phyloP scores from a whole-genome alignment of 2,329 filamentous ascomycete species.

The Chaetomium globosum region DNA sequence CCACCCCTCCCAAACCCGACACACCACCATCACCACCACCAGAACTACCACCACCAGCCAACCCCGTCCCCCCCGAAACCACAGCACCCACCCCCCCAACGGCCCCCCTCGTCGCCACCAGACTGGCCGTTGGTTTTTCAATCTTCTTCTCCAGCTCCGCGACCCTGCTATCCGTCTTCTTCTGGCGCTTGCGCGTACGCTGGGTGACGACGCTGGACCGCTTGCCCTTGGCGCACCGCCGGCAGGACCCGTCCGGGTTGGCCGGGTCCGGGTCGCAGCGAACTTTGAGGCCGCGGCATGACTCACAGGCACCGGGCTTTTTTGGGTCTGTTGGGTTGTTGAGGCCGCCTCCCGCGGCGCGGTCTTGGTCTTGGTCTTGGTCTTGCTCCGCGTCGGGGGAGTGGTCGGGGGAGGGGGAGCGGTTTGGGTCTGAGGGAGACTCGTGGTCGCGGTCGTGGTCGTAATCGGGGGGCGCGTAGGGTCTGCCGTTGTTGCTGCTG shows the following conservation, averaged over 20 bases:
- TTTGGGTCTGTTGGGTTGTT: constrained; percentile 54
- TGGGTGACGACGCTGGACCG: constrained; percentile 76
- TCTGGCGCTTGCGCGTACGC: constrained; percentile 76
- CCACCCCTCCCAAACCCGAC: not conserved
- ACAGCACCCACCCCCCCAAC: not conserved
- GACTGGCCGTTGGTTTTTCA: constrained; percentile 78
- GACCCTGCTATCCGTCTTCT: constrained; percentile 87
- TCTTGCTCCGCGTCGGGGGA: no score
- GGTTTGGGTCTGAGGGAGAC: not conserved
- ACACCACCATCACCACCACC: not conserved
- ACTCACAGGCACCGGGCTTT: constrained; percentile 72
- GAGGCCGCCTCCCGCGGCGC: no score
- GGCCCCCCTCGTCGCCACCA: constrained; percentile 57
- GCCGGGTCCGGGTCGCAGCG: constrained; percentile 76
- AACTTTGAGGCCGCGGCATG: constrained; percentile 76
- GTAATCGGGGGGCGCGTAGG: not conserved
- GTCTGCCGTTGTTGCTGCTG: no score
- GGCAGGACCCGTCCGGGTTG: constrained; percentile 66
- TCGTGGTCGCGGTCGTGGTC: not conserved
- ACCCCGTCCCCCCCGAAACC: not conserved
- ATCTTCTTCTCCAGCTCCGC: constrained; percentile 92
- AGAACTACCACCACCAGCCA: not conserved
- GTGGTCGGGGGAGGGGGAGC: not conserved
- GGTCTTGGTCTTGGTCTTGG: no score
- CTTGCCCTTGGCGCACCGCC: constrained; percentile 79